Conservation (phyloP, 352 stramenopile species). For the Peronospora belbahrii region DNA sequence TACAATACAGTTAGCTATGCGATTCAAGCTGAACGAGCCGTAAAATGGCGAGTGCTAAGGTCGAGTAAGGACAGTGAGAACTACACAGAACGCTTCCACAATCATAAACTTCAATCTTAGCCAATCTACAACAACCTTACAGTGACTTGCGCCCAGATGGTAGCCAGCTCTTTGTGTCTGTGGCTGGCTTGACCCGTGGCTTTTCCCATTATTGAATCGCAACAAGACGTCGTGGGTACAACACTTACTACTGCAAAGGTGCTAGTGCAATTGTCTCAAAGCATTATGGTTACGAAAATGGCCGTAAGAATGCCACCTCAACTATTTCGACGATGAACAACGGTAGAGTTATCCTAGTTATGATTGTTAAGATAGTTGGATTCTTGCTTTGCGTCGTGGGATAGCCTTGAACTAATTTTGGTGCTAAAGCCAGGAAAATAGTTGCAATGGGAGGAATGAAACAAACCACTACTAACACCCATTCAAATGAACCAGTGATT, state of each 20-base stretch:
- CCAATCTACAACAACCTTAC: slow-evolving; percentile 13
- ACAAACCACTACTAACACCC: no score
- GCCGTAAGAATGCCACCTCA: background rate
- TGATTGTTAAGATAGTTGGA: background rate
- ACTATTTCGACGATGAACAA: background rate
- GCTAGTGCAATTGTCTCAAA: background rate
- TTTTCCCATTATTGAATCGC: slow-evolving; percentile 5
- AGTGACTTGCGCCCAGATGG: slow-evolving; percentile 17
- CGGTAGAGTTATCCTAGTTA: no score
- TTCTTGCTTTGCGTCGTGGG: background rate
- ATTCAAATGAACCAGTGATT: no score
- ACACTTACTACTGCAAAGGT: background rate
- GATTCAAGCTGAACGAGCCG: slow-evolving; percentile 9
- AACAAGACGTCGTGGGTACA: background rate
- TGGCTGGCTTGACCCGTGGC: slow-evolving; percentile 8
- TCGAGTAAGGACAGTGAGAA: slow-evolving; percentile 2
- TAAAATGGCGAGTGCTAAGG: slow-evolving; percentile 15
- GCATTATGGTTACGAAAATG: background rate
- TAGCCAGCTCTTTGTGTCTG: slow-evolving; percentile 9
- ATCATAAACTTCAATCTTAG: slow-evolving; percentile 15
- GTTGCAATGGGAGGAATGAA: no score
- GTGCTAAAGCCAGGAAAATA: background rate
- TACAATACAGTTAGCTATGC: no score
- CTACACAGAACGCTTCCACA: slow-evolving; percentile 6
- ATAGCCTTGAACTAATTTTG: background rate